Base-by-base conservation (phyloP, 2,329 filamentous ascomycete species). In the Cladosporium cucumerinum region DNA sequence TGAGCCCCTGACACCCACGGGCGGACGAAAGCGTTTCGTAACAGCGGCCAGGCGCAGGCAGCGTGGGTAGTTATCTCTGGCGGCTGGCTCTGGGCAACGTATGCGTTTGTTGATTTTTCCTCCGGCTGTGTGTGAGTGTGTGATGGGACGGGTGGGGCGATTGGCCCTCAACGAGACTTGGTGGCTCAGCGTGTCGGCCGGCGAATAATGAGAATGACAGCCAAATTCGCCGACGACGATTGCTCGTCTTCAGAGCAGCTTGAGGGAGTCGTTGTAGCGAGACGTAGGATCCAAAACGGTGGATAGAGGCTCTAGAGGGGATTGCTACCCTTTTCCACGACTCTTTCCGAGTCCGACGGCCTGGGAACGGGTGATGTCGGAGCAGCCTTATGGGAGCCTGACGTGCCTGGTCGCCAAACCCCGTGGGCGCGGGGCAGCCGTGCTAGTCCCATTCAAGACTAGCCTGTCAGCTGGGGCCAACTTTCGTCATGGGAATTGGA, bases 401-500 rank as follows among this genome's bases (percentile, higher is more conserved):
- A 28, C n/a, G 16, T 3, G 54, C 30, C 54, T 54, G 16, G 51
- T 28, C 51, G 23, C 46, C 14, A 43, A 21, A n/a, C 59, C 60
- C 60, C 60, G 32, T 55, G 60, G 48, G 60, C 49, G 60, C 60
- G 60, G 49, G 60, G 60, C 32, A 30, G 12, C 3, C 2, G 16
- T 30, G 59, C 60, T 46, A 55, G 32, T 2, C 2, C 2, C 0
- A 1, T 52, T 52, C 26, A 5, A 18, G 57, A 5, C 3, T 49
- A 51, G 39, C 25, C 14, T 16, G 49, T 1, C 25, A 8, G 49
- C 30, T 21, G 18, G 59, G 48, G n/a, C 43, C 23, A 61, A 61
- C 58, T 51, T 61, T 61, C 58, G 58, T 61, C 58, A 61, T 61
- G 58, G 43, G 46, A 28, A 58, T 58, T 51, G 48, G 48, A 30